Evolutionary conservation across 1,284 basidiomycete genomes (phyloP).

Genomic region (Ceratorhiza oryzae-sativae): DNA sequence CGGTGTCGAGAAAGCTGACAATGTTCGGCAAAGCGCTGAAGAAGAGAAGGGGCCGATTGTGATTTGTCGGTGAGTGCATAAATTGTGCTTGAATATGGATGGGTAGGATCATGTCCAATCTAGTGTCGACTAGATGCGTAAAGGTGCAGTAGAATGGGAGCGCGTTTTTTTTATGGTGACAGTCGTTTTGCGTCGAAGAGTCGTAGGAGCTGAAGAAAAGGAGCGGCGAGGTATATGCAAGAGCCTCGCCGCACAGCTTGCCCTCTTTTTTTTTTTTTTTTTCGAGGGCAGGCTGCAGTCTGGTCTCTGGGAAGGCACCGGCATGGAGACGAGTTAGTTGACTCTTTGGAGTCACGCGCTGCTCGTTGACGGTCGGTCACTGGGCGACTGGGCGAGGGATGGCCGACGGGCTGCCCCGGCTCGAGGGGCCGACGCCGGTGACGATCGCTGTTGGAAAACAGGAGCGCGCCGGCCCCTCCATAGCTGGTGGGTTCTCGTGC

Average conservation of each 20-base stretch:
- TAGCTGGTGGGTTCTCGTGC: not conserved
- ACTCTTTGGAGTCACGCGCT: not conserved
- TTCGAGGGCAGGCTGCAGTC: not conserved
- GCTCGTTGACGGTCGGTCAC: not conserved
- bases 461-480: constrained; percentile 1
- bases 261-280: not conserved
- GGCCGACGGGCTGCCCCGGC: not conserved
- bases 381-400: not conserved
- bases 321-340: not conserved
- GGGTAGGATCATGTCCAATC: not conserved
- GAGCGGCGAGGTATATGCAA: not conserved
- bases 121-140: not conserved
- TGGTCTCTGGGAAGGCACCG: not conserved
- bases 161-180: not conserved
- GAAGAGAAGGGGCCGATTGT: not conserved
- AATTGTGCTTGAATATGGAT: not conserved
- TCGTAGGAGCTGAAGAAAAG: not conserved
- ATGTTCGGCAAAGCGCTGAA: not conserved
- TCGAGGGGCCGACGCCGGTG: constrained; percentile 2
- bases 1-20: not conserved
- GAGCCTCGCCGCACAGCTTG: not conserved
- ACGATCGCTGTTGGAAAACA: not conserved
- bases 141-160: not conserved
- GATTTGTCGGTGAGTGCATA: not conserved
- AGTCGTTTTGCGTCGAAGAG: not conserved